phyloP scores from a whole-genome alignment of 1,284 basidiomycete species.

The Ganoderma resinaceum region DNA sequence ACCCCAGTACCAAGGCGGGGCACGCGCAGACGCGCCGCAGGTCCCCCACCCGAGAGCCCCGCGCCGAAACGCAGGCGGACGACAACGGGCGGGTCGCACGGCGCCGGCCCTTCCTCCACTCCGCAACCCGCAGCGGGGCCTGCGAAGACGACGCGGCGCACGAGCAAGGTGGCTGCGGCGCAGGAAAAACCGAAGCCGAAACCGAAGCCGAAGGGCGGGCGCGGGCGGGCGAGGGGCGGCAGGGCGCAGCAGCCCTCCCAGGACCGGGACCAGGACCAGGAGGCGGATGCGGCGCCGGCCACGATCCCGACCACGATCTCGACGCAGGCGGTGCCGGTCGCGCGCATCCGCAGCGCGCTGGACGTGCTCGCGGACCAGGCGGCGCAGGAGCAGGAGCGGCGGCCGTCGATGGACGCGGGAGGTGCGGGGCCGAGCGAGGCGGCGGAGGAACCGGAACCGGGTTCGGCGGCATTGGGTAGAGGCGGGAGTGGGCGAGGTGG shows the following conservation, averaged over 20 bases:
- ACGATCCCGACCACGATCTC: background rate
- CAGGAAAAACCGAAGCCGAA: constrained; percentile 2
- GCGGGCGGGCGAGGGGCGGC: background rate
- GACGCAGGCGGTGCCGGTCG: constrained; percentile 14
- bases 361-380: constrained; percentile 79
- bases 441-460: constrained; percentile 1
- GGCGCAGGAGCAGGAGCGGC: constrained; percentile 45
- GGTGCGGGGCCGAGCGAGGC: constrained; percentile 15
- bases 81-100: constrained; percentile 9
- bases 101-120: background rate
- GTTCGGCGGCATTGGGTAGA: background rate
- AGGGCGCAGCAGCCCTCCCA: background rate
- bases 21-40: constrained; percentile 28
- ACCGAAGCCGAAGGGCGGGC: background rate
- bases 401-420: constrained; percentile 29
- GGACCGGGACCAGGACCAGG: background rate
- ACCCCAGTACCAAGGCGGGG: constrained; percentile 3
- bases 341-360: constrained; percentile 49
- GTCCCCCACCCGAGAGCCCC: constrained; percentile 32
- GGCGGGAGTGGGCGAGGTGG: background rate
- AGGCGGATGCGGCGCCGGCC: too few relatives aligned
- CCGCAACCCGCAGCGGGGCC: constrained; percentile 1
- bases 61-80: constrained; percentile 36
- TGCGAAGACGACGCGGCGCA: background rate
- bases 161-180: constrained; percentile 1